Evolutionary conservation across 371 early-diverging fungal species (phyloP), one percentile per base, ranked within the genome.

Genomic region (Haplosporangium sp.): DNA sequence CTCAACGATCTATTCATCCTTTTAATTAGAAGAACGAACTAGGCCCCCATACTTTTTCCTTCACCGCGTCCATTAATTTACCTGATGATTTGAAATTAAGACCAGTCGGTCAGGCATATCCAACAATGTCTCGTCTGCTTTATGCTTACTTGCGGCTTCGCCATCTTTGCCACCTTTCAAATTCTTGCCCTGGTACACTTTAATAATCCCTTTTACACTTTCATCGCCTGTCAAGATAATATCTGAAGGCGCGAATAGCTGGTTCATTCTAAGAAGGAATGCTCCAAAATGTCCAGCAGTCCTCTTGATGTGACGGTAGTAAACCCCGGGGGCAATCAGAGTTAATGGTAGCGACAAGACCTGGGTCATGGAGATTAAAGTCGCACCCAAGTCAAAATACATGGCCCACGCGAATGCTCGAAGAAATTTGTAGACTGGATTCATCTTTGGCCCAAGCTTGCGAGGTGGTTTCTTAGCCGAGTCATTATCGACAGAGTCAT

Each of bases 61-160:
- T 34, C 9, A 35, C 34, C 35, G 15, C 34, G 55, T 34, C 20
- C 13, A 19, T 7, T 8, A 61, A 11, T 39, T 63, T 83, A 90
- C 90, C 83, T 95, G 95, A 84, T 96, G 95, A 83, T 96, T 95
- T 58, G 93, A 88, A 62, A 93, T 92, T 13, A 93, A 69, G 56
- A 90, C 71, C 47, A 86, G 66, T 11, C 89, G 74, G 7, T 85
- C 69, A 4, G 89, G 88, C 53, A 90, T 77, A 39, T 83, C 65
- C 20, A 89, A 61, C 5, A 87, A 27, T 19, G 73, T 77, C 6
- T 78, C 74, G 20, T 79, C 77, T 58, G 83, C 47, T 0, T 70
- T 74, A 17, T 70, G 68, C 34, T 74, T 65, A 8, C 72, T 82
- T 3, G 76, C 68, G 27, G 63, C 37, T 15, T 68, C 77, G 9